A percentile compares a stretch with the other conserved stretches of the same genome.
Evolutionary conservation across 2,329 filamentous ascomycete species (phyloP).

Genomic region (Microdochium bolleyi): DNA sequence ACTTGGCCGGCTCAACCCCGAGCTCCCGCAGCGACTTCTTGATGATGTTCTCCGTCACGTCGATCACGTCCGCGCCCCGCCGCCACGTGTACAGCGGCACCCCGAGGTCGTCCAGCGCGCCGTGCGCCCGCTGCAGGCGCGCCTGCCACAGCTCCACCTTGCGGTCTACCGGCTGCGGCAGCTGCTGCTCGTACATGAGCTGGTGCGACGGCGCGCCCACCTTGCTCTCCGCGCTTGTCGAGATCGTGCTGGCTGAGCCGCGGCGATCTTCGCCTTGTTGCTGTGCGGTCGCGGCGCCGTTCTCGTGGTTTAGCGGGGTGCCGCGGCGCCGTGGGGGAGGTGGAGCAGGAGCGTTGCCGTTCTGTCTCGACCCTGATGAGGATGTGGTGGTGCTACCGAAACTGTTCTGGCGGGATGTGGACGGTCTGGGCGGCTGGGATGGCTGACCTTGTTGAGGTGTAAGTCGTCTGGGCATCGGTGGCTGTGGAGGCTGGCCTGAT

Average conservation of each 20-base stretch:
- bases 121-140: slow-evolving; percentile 57
- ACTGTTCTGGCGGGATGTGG: slow-evolving; percentile 20
- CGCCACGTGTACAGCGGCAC: slow-evolving; percentile 69
- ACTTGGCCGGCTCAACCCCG: slow-evolving; percentile 8
- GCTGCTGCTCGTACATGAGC: neutral
- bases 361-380: slow-evolving; percentile 6
- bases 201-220: slow-evolving; percentile 5
- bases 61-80: slow-evolving; percentile 60
- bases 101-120: slow-evolving; percentile 51
- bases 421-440: slow-evolving; percentile 8
- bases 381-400: slow-evolving; percentile 2
- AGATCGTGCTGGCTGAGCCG: slow-evolving; percentile 11
- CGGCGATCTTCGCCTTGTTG: slow-evolving; percentile 19
- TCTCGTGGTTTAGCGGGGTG: slow-evolving; percentile 14
- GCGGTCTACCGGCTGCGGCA: slow-evolving; percentile 41
- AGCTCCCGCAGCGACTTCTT: slow-evolving; percentile 41
- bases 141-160: slow-evolving; percentile 67
- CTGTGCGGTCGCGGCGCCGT: slow-evolving; percentile 1
- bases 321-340: slow-evolving; percentile 39
- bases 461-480: slow-evolving; percentile 27
- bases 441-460: slow-evolving; percentile 10
- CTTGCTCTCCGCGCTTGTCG: slow-evolving; percentile 12
- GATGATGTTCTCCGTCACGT: slow-evolving; percentile 58
- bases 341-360: slow-evolving; percentile 26
- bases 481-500: slow-evolving; percentile 15